Base-by-base conservation (phyloP, 2,329 filamentous ascomycete genomes). In the Ceratocystis diversiconidia region DNA sequence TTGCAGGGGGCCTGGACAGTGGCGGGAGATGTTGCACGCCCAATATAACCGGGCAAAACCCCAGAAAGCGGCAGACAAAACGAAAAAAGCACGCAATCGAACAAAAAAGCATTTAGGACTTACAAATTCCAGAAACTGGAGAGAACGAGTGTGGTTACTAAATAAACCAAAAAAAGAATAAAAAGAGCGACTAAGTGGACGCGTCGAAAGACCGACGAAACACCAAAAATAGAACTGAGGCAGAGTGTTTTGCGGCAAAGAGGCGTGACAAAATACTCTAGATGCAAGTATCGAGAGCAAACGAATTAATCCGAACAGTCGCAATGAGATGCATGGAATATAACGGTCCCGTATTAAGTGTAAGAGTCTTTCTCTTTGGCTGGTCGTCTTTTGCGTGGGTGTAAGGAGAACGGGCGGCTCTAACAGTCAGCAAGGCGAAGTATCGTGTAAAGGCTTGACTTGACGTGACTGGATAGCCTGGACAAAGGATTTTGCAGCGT, bases 101-200 rank as follows among this genome's bases (percentile, higher is more conserved):
- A 28, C 8, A 19, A n/a, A 19, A 62, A 28, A 48, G 19, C 8
- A 48, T 30, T 22, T 1, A 19, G 15, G 7, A 62, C 61, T 62
- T 25, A 62, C 61, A 62, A 62, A 50, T 62, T 62, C 61, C 61
- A 62, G 52, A 62, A 48, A 61, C n/a, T 62, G 57, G 32, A 55
- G 15, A 22, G 22, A 55, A 32, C 48, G 59, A 50, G 22, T 46
- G 44, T 65, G 59, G 46, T 17, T 43, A 28, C 32, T 15, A 7
- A 30, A 62, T 46, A 62, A 62, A 28, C 17, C 25, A 28, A 62
- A 62, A 48, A 19, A 62, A 30, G 36, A 50, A 28, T 48, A 22
- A 62, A 62, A 62, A 62, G 61, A 62, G 61, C 61, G 43, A 62
- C 25, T 36, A 17, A 19, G 25, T 10, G 43, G 5, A 57, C 22